These are phyloP conservation scores for Colletotrichum graminicola DNA, from an alignment of 2,329 filamentous ascomycete species.

Conservation along the genomic window DNA sequence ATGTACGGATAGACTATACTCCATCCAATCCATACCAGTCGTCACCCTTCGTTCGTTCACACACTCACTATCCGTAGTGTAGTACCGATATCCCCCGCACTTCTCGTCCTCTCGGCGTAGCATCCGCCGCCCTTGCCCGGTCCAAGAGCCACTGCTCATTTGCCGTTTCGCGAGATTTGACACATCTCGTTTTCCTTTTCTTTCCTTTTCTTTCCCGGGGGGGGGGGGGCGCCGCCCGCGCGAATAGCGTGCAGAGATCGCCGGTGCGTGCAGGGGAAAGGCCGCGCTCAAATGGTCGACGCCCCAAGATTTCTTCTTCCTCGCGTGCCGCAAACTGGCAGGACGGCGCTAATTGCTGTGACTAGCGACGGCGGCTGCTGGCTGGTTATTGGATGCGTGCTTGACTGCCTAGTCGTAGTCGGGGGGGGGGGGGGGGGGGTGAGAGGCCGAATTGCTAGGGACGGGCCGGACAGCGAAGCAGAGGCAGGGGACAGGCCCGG, in stretches of 20 bases:
- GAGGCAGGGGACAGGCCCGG: conserved; percentile 38
- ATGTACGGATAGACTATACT: no score
- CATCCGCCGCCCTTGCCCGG: conserved; percentile 3
- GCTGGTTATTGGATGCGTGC: conserved; percentile 3
- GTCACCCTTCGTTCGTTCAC: neutral
- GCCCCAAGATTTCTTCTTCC: conserved; percentile 16
- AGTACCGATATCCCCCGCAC: conserved; percentile 1
- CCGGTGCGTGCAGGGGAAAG: conserved; percentile 13
- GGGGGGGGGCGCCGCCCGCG: neutral
- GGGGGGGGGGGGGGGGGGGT: neutral
- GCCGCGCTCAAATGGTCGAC: neutral
- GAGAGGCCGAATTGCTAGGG: conserved; percentile 36
- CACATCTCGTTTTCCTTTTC: neutral
- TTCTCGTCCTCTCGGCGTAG: conserved; percentile 26
- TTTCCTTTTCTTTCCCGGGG: no score
- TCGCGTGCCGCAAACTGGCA: neutral
- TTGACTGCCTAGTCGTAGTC: no score
- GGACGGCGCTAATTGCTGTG: neutral
- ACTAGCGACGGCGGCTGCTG: neutral
- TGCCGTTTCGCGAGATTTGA: conserved; percentile 32
- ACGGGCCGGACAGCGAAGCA: conserved; percentile 42
- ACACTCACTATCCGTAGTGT: no score
- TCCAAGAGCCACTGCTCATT: conserved; percentile 17
- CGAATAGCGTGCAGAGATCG: conserved; percentile 26
- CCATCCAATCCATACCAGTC: neutral